These are phyloP conservation scores for Arthrobotrys conoides DNA, from an alignment of 2,329 filamentous ascomycete species.

Conservation along the genomic window DNA sequence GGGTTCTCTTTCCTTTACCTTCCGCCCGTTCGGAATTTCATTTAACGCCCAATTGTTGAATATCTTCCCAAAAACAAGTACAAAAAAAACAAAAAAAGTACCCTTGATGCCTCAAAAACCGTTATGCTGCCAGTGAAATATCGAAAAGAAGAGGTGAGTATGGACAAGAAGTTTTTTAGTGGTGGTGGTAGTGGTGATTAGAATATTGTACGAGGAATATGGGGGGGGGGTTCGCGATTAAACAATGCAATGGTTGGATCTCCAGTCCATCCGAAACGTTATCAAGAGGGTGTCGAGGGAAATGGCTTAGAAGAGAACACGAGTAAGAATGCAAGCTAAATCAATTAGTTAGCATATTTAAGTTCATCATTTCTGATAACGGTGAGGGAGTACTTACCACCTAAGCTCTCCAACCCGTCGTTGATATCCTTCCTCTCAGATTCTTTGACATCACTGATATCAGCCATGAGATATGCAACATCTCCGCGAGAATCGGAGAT, in stretches of 20 bases:
- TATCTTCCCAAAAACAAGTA: conserved; percentile 7
- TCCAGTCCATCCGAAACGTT: neutral
- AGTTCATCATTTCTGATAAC: neutral
- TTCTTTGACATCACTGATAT: conserved; percentile 87
- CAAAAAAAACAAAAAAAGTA: neutral
- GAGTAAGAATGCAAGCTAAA: conserved; percentile 66
- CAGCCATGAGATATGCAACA: conserved; percentile 96
- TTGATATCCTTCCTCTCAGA: conserved; percentile 88
- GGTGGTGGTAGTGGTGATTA: conserved; percentile 4
- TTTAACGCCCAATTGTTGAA: conserved; percentile 54
- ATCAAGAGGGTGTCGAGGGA: neutral
- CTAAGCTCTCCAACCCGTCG: conserved; percentile 83
- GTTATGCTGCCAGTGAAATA: conserved; percentile 3
- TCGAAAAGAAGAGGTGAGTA: conserved; percentile 13
- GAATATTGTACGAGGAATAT: conserved; percentile 7
- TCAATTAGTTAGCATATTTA: neutral
- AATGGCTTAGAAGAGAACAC: conserved; percentile 65
- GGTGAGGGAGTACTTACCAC: conserved; percentile 73
- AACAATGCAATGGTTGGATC: neutral
- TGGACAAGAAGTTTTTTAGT: conserved; percentile 18
- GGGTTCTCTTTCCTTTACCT: conserved; percentile 18
- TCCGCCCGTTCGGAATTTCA: conserved; percentile 6
- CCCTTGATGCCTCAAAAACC: conserved; percentile 10
- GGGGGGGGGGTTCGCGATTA: neutral
- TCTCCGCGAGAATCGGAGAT: conserved; percentile 96